Evolutionary conservation across 768 basidiomycete genomes (phyloP).

Genomic region (Pleurotus pulmonarius): DNA sequence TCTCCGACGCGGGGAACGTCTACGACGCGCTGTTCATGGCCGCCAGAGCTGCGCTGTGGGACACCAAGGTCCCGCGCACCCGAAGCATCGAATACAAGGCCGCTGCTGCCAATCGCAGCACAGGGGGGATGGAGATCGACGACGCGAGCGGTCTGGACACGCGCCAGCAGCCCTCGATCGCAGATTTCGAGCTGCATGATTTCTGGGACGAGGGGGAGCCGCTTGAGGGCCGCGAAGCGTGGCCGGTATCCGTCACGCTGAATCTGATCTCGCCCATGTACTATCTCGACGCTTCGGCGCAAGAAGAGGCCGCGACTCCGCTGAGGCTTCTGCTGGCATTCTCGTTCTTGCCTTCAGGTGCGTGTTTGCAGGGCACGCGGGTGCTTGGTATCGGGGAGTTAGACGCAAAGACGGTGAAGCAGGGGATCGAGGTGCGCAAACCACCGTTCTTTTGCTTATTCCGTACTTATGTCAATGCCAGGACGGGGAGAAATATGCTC

Average conservation of each 20-base stretch:
- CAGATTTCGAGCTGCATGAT: conserved; percentile 85
- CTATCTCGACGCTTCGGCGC: conserved; percentile 69
- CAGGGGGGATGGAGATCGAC: conserved; percentile 57
- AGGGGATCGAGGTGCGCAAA: conserved; percentile 49
- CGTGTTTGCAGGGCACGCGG: conserved; percentile 57
- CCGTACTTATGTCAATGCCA: conserved; percentile 19
- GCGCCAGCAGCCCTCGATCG: conserved; percentile 38
- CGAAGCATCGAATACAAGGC: conserved; percentile 66
- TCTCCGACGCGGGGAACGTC: conserved; percentile 72
- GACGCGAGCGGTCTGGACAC: conserved; percentile 58
- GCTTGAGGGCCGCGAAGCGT: conserved; percentile 54
- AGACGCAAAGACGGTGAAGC: conserved; percentile 40
- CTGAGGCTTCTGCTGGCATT: conserved; percentile 60
- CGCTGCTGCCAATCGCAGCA: neutral
- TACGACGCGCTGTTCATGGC: conserved; percentile 80
- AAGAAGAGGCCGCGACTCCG: conserved; percentile 69
- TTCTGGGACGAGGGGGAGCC: conserved; percentile 83
- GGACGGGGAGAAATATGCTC: conserved; percentile 67
- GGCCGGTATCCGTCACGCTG: conserved; percentile 78
- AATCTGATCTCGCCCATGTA: conserved; percentile 68
- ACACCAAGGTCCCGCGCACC: conserved; percentile 76
- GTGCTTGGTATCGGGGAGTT: conserved; percentile 63
- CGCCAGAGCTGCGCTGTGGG: conserved; percentile 75
- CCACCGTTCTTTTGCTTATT: neutral
- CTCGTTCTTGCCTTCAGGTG: conserved; percentile 46